Conservation (phyloP, 2,329 filamentous ascomycete species). For the Fusarium redolens region DNA sequence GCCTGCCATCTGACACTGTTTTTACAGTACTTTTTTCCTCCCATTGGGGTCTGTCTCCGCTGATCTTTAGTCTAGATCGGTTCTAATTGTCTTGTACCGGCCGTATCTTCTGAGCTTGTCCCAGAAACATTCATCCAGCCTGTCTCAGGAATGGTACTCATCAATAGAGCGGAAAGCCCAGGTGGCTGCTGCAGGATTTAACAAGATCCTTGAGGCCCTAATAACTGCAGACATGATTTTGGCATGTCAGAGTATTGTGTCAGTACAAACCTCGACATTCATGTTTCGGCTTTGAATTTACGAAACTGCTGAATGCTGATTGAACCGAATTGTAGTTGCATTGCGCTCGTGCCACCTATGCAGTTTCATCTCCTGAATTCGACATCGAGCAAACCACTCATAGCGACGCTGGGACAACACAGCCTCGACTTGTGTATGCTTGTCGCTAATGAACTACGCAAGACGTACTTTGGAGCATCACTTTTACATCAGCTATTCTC, state of each 20-base stretch:
- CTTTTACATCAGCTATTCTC: not conserved
- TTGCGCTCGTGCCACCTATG: constrained; percentile 16
- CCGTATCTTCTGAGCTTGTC: too few species aligned
- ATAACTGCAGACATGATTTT: not conserved
- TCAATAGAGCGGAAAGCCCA: not conserved
- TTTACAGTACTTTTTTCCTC: too few species aligned
- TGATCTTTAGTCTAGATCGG: not conserved
- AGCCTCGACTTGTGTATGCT: constrained; percentile 22
- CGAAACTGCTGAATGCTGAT: not conserved
- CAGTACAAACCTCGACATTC: not conserved
- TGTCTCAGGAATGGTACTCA: not conserved
- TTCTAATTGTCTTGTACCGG: too few species aligned
- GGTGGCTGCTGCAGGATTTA: not conserved
- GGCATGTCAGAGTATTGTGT: too few species aligned
- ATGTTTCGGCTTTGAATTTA: too few species aligned
- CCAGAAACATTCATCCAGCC: too few species aligned
- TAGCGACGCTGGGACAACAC: constrained; percentile 11
- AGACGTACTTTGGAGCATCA: not conserved
- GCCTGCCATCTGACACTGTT: too few species aligned
- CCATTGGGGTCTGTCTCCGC: too few species aligned
- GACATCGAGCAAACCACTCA: not conserved
- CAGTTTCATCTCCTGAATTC: constrained; percentile 28
- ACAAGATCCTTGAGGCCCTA: not conserved
- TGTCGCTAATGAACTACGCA: constrained; percentile 10
- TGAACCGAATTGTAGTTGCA: not conserved